Base-by-base conservation (phyloP, 1,139 yeast genomes). In the Blastobotrys raffinosifermentans region DNA sequence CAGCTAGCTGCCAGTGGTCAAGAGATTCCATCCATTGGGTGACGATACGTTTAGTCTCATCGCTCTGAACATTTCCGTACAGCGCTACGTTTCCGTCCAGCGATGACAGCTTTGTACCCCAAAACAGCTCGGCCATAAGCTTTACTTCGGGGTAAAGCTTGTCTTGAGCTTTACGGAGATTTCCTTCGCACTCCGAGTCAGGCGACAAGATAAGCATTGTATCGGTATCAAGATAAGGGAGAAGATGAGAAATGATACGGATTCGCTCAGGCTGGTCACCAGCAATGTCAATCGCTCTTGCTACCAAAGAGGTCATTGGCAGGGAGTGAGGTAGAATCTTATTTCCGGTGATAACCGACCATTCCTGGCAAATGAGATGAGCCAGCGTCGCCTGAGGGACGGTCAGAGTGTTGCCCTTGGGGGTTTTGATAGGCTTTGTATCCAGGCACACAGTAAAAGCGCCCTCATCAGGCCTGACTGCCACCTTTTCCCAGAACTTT, bases 191-290 rank as follows among this genome's bases (percentile, higher is more conserved):
- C 58, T 91, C 97, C 33, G 69, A 72, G 11, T 51, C 49, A n/a
- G 96, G 93, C 1, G 96, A 77, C 55, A 87, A 83, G 7, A 89
- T 86, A 35, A 91, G 69, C 49, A 94, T 67, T 2, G 97, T 87
- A 58, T 91, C 98, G 1, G 98, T 91, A 56, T 91, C 98, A 39
- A 93, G 67, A 56, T 87, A 91, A 41, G 91, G 77, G 51, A 89
- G 65, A 46, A 91, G 49, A 26, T 53, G 54, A 10, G 53, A 51
- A 15, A 52, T 45, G 13, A 54, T 54, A 14, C 48, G 47, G 17
- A 44, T 49, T 13, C 56, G 47, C 34, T 55, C 59, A 14, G 38
- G 40, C 1, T 37, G 32, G 4, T 45, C 48, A 19, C 48, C 53
- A 26, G 44, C 36, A 14, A 54, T 42, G 59, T 91, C 98, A 38